Base-by-base conservation (phyloP, 176 grass and related monocot species). In the Zea luxurians region DNA sequence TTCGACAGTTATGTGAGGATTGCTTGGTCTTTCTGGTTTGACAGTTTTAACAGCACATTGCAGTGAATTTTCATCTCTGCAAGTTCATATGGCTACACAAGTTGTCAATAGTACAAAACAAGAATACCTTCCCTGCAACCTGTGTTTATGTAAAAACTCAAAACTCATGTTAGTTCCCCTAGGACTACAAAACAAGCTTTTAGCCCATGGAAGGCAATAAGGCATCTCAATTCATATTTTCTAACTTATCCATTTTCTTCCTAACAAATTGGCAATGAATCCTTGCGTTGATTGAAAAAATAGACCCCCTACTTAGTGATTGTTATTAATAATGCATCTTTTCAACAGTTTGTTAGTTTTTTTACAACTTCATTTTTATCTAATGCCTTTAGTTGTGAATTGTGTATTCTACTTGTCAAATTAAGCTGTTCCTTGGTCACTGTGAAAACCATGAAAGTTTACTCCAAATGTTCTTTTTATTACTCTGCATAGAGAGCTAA, bases 371-470 rank as follows among this genome's bases (percentile, higher is more conserved):
- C 18, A 49, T 79, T 67, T 16, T 12, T 6, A 7, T 55, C 15
- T 66, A 37, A 68, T 41, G 13, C 49, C 44, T 74, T 68, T 27
- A 76, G 0, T 64, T 44, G 6, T 53, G 10, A 44, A 80, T 44
- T 48, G 6, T 62, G 16, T 75, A 62, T 68, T 61, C 11, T 69
- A 13, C 13, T n/a, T 69, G 38, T 70, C 34, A 45, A 78, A 7
- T 78, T 79, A n/a, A 68, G 18, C 12, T 78, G 41, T 21, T 71
- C 16, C 37, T 64, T 81, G 53, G 27, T 53, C 52, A 80, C 42
- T 64, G 3, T 8, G 50, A 54, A 4, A 59, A 79, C 18, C 37
- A 75, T 75, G 40, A 68, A 79, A 42, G 18, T 6, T 40, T 37
- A 84, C 2, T 6, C 53, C 75, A 68, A 64, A 64, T 13, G 2